Base-by-base conservation (phyloP, 345 rosid genomes). In the Gossypium herbaceum region DNA sequence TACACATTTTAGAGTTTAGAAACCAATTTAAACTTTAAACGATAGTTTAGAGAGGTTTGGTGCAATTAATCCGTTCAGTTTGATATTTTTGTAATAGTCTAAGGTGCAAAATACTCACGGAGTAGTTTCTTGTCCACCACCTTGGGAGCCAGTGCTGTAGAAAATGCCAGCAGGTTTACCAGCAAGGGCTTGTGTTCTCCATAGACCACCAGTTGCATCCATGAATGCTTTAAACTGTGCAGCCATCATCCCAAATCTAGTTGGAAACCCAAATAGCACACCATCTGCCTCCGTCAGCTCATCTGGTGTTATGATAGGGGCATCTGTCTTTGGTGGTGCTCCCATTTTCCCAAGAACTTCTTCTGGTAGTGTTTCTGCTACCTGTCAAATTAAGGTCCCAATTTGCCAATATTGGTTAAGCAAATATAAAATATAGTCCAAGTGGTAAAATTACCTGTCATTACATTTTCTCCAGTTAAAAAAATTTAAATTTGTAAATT, bases 111-210 rank as follows among this genome's bases (percentile, higher is more conserved):
- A 17, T 55, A 75, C 89, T 85, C 75, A 90, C 94, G 94, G 73
- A 2, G 94, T 90, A 62, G 92, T 90, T 84, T 90, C 94, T 80
- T 90, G 94, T 24, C 94, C 94, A 22, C 94, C 91, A 5, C 94
- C 94, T 77, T 90, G 94, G 68, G 94, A 83, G 9, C 88, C 91
- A 16, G 94, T 90, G 87, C 92, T 87, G 84, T 79, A 82, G 84
- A 90, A 90, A 45, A 90, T 81, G 12, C 94, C 94, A 16, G 92
- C 94, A 54, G 94, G 94, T 71, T 90, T 90, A 59, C 94, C 94
- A 0, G 91, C 90, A 34, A 90, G 92, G 52, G 77, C 67, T 60
- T 90, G 94, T 16, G 88, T 58, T 62, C 88, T 76, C 94, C 94
- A 90, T 6, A 88, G 81, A 16, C 88, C 91, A 17, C 92, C 94